Evolutionary conservation across 768 basidiomycete genomes (phyloP).

Genomic region (Phallus indusiatus): DNA sequence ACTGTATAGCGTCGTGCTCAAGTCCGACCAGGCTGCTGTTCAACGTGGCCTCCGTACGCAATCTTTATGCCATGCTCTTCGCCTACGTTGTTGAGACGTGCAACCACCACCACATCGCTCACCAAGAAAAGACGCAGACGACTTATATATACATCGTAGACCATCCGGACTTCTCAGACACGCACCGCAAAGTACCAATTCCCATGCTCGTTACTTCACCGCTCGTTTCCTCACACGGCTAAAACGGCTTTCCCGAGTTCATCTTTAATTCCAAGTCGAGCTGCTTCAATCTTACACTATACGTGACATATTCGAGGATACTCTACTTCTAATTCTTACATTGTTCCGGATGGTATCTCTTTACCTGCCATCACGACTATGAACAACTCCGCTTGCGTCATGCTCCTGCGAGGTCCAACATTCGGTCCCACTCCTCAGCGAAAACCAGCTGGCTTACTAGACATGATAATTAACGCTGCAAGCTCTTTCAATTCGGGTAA

Average conservation of each 20-base stretch:
- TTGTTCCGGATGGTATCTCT: too few species aligned
- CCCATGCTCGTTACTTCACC: conserved; percentile 58
- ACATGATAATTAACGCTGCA: conserved; percentile 64
- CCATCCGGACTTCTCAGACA: conserved; percentile 73
- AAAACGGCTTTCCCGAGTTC: conserved; percentile 81
- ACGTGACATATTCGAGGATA: conserved; percentile 64
- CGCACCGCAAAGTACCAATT: conserved; percentile 52
- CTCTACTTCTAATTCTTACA: too few species aligned
- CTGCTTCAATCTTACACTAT: conserved; percentile 69
- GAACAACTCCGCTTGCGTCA: too few species aligned
- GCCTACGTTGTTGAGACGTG: conserved; percentile 81
- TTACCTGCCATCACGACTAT: too few species aligned
- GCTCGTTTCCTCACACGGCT: conserved; percentile 66
- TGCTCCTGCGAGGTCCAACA: too few species aligned
- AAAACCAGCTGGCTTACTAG: conserved; percentile 73
- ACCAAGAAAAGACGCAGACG: conserved; percentile 44
- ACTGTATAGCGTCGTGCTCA: too few species aligned
- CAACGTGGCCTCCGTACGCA: too few species aligned
- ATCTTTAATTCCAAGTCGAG: conserved; percentile 83
- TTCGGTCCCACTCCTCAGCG: conserved; percentile 55
- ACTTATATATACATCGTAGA: conserved; percentile 72
- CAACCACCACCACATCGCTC: conserved; percentile 66
- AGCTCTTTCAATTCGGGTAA: conserved; percentile 73
- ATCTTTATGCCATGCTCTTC: too few species aligned
- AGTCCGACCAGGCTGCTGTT: too few species aligned